Conservation (phyloP, 306 rosid species). For the Cucurbita argyrosperma region DNA sequence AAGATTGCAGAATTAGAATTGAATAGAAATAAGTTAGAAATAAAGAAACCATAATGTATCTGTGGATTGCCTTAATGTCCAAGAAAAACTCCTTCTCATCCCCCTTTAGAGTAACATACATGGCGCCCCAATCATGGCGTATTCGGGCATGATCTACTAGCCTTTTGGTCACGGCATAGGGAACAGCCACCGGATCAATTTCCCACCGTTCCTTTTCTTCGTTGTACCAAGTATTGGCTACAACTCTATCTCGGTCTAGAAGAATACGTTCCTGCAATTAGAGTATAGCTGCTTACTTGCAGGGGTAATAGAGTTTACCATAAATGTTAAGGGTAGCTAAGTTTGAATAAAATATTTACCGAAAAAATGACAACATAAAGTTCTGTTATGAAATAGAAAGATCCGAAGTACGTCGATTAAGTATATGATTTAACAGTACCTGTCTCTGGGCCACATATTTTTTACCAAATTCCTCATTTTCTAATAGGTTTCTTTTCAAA, state of each 20-base stretch:
- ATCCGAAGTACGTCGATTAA: neutral
- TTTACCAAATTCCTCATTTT: conserved; percentile 50
- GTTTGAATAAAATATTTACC: neutral
- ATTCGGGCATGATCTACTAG: conserved; percentile 61
- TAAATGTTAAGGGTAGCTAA: neutral
- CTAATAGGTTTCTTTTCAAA: conserved; percentile 49
- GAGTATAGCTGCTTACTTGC: neutral
- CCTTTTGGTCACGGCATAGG: conserved; percentile 59
- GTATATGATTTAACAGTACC: conserved; percentile 25
- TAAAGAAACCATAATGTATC: conserved; percentile 11
- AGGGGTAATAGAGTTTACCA: neutral
- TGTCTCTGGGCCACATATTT: conserved; percentile 57
- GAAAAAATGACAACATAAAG: neutral
- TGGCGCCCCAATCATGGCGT: conserved; percentile 81
- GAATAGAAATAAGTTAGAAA: conserved; percentile 12
- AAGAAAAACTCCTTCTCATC: conserved; percentile 65
- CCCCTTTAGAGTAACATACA: conserved; percentile 76
- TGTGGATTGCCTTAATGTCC: conserved; percentile 52
- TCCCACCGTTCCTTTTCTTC: conserved; percentile 83
- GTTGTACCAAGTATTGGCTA: conserved; percentile 80
- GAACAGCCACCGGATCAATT: conserved; percentile 81
- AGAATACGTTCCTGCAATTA: conserved; percentile 67
- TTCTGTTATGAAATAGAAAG: neutral
- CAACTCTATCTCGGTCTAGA: conserved; percentile 70
- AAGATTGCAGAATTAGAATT: conserved; percentile 16